Evolutionary conservation across 805 yeast species (phyloP), one percentile per base, ranked within the genome.

Genomic region (Candida morakotiae): DNA sequence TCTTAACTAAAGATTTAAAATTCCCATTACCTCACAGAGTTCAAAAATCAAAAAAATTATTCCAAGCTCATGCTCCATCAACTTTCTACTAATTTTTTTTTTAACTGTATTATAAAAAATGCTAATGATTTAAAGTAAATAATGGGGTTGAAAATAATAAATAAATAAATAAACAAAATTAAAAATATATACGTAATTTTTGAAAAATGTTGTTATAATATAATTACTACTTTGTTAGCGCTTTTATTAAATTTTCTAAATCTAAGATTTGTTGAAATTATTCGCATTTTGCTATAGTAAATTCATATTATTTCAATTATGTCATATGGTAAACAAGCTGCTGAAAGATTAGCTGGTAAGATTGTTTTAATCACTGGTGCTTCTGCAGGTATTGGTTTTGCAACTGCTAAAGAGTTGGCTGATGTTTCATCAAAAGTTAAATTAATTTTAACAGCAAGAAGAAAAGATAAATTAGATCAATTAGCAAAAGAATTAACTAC

Each of bases 1-100:
- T 84, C 81, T 79, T 89, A 68, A 62, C 89, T 67, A 84, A 86
- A 78, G 94, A 81, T 76, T 84, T 93, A 77, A 87, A 87, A 77
- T 93, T 93, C 97, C 99, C 99, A 79, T 84, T 93, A 70, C 98
- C 99, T 64, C 99, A 93, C 96, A 91, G 98, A 79, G 80, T 89
- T 70, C 84, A 78, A 74, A 89, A 88, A 79, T 73, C 94, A 66
- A 76, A 80, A 78, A 77, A 82, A 73, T 72, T 87, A 70, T 93
- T 76, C 80, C 78, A 91, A 71, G 76, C 87, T 76, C 82, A 82
- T 77, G 84, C 95, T 75, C 98, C 98, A 71, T 70, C 95, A 62
- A 93, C 99, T 69, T 89, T 81, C 87, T 91, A 91, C 86, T 91
- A 89, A 74, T 68, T 45, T 38, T 37, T 29, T 42, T 31, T 21